Evolutionary conservation across 2,329 filamentous ascomycete genomes (phyloP), one percentile per base, ranked within the genome.

Genomic region (Cladosporium sp.): DNA sequence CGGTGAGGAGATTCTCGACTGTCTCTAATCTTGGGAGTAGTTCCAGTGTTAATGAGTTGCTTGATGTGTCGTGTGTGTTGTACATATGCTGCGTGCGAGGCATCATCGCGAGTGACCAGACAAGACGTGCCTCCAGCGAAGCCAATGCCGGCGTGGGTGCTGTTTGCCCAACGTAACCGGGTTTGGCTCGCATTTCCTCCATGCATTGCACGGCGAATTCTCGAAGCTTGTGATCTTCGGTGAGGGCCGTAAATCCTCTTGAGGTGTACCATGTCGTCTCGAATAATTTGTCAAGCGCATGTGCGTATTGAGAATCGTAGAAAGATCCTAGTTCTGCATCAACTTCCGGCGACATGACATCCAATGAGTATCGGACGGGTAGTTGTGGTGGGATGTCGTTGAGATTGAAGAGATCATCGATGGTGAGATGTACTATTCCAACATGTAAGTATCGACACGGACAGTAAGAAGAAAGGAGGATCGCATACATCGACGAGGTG

Each of bases 241-340:
- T 68, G 2, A 86, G 68, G 46, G 75, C 69, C n/a, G 65, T 66
- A 49, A 78, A 71, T 48, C 76, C 79, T 56, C 75, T 75, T 32
- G 69, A 71, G 20, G 73, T 80, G 70, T 88, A 96, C 91, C 91
- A 97, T 22, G 77, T 78, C 6, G 88, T 87, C 67, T 96, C 91
- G 55, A 94, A 79, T 55, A 93, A 84, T 43, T 79, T 78, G 67
- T 88, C 84, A 40, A 93, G 78, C 7, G 83, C 85, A 1, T 78
- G 79, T 3, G 84, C 85, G 66, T 93, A 94, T 56, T 89, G 83
- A 57, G 85, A 84, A 59, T 80, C 78, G 68, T 87, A 94, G 13
- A 92, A 72, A 54, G 89, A 84, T 59, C 83, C 80, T 43, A 87
- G 74, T 63, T 91, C 85, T 59, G 84, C 80, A 45, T 85, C 75